Base-by-base conservation (phyloP, 768 basidiomycete genomes). In the Kwoniella europaea region DNA sequence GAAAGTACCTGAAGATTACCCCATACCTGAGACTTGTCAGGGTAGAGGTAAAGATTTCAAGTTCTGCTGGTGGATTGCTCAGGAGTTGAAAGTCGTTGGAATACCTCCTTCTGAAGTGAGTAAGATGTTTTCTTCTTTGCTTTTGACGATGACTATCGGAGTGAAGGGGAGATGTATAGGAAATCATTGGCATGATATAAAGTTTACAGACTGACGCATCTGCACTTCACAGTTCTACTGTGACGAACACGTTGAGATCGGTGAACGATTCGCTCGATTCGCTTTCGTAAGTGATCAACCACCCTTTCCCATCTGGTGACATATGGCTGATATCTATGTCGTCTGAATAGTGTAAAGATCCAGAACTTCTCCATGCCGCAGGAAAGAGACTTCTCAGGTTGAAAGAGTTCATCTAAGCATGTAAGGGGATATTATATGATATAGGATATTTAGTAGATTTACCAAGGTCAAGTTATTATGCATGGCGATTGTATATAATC, bases 51-150 rank as follows among this genome's bases (percentile, higher is more conserved):
- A 90, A 55, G 94, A 98, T 80, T 98, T 98, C 87, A 89, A 86
- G 91, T 91, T 91, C n/a, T 91, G 91, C 80, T 98, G 95, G 95
- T 96, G 94, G 86, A 91, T 97, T 73, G 94, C 93, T 2, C 86
- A 90, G 82, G 91, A 94, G 82, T 83, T 96, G 54, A 92, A 93
- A 7, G 94, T 98, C 22, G 95, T 94, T 42, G 90, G 91, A 6
- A 97, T 98, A 71, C 94, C 94, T 13, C 93, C 94, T 69, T 95
- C 93, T 87, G 94, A 96, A 88, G 93, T 93, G 83, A 77, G 88
- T 79, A n/a, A 10, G 54, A 35, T 55, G 16, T 35, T n/a, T n/a
- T n/a, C n/a, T n/a, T n/a, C n/a, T n/a, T n/a, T n/a, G n/a, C n/a
- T n/a, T n/a, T n/a, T n/a, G n/a, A n/a, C n/a, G n/a, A n/a, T n/a